Base-by-base conservation (phyloP, 345 rosid species). In the Orychophragmus violaceus region DNA sequence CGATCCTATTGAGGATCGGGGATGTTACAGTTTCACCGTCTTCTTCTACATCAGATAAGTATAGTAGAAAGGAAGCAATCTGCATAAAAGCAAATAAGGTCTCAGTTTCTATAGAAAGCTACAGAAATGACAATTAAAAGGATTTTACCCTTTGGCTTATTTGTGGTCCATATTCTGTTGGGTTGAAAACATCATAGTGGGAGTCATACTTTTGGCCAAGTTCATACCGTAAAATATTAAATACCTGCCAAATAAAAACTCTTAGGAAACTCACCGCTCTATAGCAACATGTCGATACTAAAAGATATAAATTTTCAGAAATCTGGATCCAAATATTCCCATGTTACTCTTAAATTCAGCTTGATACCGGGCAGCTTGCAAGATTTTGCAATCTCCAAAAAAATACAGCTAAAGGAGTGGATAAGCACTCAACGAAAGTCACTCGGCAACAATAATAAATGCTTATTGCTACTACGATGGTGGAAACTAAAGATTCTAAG, bases 21-120 rank as follows among this genome's bases (percentile, higher is more conserved):
- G n/a, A n/a, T n/a, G n/a, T n/a, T n/a, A n/a, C n/a, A n/a, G 95
- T 88, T 82, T 88, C 95, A 44, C 91, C 91, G 3, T 89, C 95
- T 74, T 84, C 85, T 80, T 86, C 88, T 46, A 86, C 88, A 53
- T 77, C 85, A 44, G 91, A 80, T 61, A 86, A 79, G 72, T 86
- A 86, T 67, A 86, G 53, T 48, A 86, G 66, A 80, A 86, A 86
- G 30, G 91, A 86, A 74, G 87, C 88, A 41, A 82, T 53, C 91
- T 84, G 79, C 71, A 59, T 46, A 28, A 37, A 62, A 22, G 42
- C 54, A 46, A 58, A 36, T 57, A 25, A 72, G 60, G n/a, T 50
- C 46, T 58, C 54, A 1, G 62, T 13, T 52, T 45, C 23, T 46
- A 29, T 29, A 51, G 37, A 33, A 56, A 14, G 41, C 37, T 39